Conservation (phyloP, 805 yeast species). For the Blastobotrys mokoenaii region DNA sequence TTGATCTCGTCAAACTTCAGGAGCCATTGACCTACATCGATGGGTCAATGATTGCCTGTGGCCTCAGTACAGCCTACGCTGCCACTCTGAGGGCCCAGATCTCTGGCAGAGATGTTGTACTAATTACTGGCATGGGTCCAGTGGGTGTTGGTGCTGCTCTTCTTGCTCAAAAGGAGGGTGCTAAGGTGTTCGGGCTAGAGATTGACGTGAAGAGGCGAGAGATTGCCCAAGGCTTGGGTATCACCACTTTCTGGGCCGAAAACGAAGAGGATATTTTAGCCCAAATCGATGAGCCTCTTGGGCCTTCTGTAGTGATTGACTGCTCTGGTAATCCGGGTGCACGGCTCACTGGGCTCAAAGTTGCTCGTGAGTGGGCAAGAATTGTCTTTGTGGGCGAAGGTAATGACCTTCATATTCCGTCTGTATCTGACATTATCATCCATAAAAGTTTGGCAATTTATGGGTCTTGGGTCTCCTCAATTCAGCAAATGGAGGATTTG, state of each 20-base stretch:
- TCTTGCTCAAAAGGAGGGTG: conserved; percentile 12
- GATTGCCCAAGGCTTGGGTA: conserved; percentile 8
- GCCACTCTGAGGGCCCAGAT: conserved; percentile 11
- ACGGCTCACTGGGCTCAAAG: conserved; percentile 8
- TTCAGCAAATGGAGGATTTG: conserved; percentile 11
- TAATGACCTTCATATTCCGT: conserved; percentile 2
- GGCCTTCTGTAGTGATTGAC: conserved; percentile 12
- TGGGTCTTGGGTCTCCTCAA: conserved; percentile 13
- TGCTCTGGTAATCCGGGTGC: conserved; percentile 10
- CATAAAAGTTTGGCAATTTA: conserved; percentile 10
- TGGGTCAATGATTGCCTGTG: conserved; percentile 13
- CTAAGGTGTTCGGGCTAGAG: conserved; percentile 10
- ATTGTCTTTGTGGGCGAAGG: conserved; percentile 13
- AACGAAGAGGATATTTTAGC: conserved; percentile 3
- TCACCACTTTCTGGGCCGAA: conserved; percentile 4
- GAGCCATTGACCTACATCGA: conserved; percentile 11
- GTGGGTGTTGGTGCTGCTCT: conserved; percentile 12
- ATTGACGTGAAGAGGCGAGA: conserved; percentile 5
- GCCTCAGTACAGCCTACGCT: conserved; percentile 11
- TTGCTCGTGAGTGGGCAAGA: conserved; percentile 13
- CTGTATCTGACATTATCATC: conserved; percentile 10
- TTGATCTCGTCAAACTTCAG: conserved; percentile 8
- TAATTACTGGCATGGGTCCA: conserved; percentile 13
- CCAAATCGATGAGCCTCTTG: conserved; percentile 8
- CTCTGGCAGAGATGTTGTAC: conserved; percentile 12